Base-by-base conservation (phyloP, 2,329 filamentous ascomycete species). In the Tolypocladium guangdongense region DNA sequence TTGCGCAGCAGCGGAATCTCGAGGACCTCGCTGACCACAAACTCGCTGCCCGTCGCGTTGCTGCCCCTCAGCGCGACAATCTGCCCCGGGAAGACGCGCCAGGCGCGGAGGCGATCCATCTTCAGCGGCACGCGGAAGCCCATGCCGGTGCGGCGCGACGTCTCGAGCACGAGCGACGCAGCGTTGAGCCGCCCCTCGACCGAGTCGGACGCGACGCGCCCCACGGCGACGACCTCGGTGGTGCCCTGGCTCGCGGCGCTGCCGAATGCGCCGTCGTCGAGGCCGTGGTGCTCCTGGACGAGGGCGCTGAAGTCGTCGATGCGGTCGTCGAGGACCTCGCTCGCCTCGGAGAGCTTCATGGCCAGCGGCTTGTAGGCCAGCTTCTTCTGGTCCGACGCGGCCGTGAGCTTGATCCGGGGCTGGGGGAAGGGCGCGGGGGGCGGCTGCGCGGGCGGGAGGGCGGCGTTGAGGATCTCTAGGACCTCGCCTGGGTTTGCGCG, bases 51-150 rank as follows among this genome's bases (percentile, higher is more conserved):
- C 0, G 89, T 90, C 22, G 90, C 84, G 66, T 99, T 99, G 61
- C 84, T 90, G 8, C 93, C 93, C 56, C 80, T 80, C 32, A 97
- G 71, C 7, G 92, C 93, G 33, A 96, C 89, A 51, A 97, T 90
- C 66, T 97, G 91, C 7, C 93, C 93, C 0, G 92, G 93, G 66
- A 97, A 97, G 73, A 97, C 89, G 65, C 89, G 86, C 70, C 87
- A 93, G 2, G 79, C 58, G 33, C 76, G 72, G 1, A 95, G 68
- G 2, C 78, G 78, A 56, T 86, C 80, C 54, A 96, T 74, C 58
- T 89, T 88, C 20, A 99, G 70, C 5, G 90, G 88, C 33, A 96
- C 81, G 54, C 93, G 81, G 54, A 88, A 74, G 5, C 91, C 93
- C 58, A 86, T 88, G 37, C 93, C 93, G 61, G 83, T 88, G 33